Conservation (phyloP, 768 basidiomycete species). For the Xerocomus spinulosus region DNA sequence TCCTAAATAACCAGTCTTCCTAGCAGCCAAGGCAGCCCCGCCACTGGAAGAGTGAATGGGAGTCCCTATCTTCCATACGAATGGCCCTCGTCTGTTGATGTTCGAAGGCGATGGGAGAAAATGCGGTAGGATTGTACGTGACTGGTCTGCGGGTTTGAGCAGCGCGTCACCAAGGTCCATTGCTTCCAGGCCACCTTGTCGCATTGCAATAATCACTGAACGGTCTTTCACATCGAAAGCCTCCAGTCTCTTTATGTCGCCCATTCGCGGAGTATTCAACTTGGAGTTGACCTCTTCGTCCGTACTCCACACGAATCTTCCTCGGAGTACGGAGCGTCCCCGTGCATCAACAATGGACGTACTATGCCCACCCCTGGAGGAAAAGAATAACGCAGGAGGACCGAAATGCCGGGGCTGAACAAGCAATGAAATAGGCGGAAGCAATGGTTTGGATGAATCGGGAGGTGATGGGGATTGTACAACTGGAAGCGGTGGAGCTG, state of each 20-base stretch:
- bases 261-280: slow-evolving; percentile 47
- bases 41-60: slow-evolving; percentile 47
- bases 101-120: slow-evolving; percentile 59
- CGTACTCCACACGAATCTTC: slow-evolving; percentile 72
- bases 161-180: slow-evolving; percentile 78
- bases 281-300: slow-evolving; percentile 50
- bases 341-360: slow-evolving; percentile 85
- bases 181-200: slow-evolving; percentile 80
- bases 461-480: slow-evolving; percentile 20
- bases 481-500: slow-evolving; percentile 41
- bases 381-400: slow-evolving; percentile 82
- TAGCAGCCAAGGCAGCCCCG: slow-evolving; percentile 38
- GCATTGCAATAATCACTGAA: slow-evolving; percentile 78
- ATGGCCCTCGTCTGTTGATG: slow-evolving; percentile 66
- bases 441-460: slow-evolving; percentile 50
- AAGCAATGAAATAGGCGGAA: slow-evolving; percentile 71
- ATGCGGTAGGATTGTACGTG: slow-evolving; percentile 65
- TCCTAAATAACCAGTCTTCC: slow-evolving; percentile 39
- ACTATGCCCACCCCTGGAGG: slow-evolving; percentile 86
- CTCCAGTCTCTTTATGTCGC: slow-evolving; percentile 79
- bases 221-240: slow-evolving; percentile 75
- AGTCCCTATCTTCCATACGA: slow-evolving; percentile 80
- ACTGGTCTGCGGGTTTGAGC: slow-evolving; percentile 75
- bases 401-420: slow-evolving; percentile 79
- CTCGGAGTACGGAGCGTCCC: slow-evolving; percentile 78